Conservation (phyloP, 1,284 basidiomycete genomes). For the Rhodotorula sp. region DNA sequence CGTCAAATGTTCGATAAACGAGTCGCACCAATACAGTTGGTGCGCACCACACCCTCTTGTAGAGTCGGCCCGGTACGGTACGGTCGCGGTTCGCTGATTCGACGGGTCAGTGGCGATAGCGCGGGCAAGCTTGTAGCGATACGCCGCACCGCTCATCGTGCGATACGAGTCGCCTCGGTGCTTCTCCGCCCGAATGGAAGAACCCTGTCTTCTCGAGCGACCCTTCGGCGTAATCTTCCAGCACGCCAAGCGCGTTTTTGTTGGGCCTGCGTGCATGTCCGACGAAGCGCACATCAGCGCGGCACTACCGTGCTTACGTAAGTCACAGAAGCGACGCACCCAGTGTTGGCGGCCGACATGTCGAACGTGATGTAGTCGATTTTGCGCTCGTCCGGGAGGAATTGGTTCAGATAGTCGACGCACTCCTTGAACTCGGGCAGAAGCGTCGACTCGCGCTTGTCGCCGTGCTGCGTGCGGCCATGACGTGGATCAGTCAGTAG, state of each 20-base stretch:
- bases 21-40: slow-evolving; percentile 83
- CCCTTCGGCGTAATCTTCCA: slow-evolving; percentile 95
- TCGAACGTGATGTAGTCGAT: slow-evolving; percentile 96
- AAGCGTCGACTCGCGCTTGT: slow-evolving; percentile 87
- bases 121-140: too few relatives aligned
- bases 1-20: slow-evolving; percentile 45
- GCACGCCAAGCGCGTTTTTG: slow-evolving; percentile 91
- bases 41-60: slow-evolving; percentile 83
- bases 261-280: slow-evolving; percentile 45
- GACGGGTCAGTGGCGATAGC: not conserved
- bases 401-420: slow-evolving; percentile 91
- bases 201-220: slow-evolving; percentile 88
- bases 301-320: too few relatives aligned
- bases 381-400: slow-evolving; percentile 79
- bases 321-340: not conserved
- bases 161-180: slow-evolving; percentile 16
- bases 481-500: too few relatives aligned
- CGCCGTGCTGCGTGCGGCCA: slow-evolving; percentile 51
- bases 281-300: too few relatives aligned
- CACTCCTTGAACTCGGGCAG: slow-evolving; percentile 90
- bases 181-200: slow-evolving; percentile 68
- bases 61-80: slow-evolving; percentile 51
- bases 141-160: not conserved
- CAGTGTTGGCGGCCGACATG: slow-evolving; percentile 58
- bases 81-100: not conserved